These are phyloP conservation scores for Closterium sp. DNA, from an alignment of 139 green algal genomes.

Conservation along the genomic window DNA sequence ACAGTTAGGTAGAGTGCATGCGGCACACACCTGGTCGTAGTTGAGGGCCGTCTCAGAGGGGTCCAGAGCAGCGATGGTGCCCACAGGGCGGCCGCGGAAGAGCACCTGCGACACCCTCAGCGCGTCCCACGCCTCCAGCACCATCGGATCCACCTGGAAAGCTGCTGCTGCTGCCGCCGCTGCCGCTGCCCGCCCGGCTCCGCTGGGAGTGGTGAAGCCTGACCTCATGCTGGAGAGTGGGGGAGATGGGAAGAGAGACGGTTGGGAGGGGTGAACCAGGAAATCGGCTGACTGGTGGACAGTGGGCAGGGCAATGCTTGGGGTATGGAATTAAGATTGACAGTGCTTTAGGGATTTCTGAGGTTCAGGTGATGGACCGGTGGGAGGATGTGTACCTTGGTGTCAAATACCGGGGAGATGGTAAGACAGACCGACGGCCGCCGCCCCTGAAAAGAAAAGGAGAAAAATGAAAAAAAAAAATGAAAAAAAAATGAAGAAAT, in stretches of 20 bases:
- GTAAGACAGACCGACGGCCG: not conserved
- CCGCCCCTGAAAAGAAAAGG: not conserved
- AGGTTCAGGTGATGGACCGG: not conserved
- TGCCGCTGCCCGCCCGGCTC: not conserved
- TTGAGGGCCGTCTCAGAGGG: slow-evolving; percentile 29
- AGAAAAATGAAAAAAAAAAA: no score
- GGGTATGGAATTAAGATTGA: no score
- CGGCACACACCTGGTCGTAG: slow-evolving; percentile 37
- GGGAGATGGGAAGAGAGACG: not conserved
- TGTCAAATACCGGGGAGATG: not conserved
- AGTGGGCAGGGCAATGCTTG: no score
- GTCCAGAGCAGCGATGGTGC: slow-evolving; percentile 40
- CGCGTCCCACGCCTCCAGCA: slow-evolving; percentile 25
- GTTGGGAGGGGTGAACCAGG: not conserved
- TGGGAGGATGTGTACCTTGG: not conserved
- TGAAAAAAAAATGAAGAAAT: no score
- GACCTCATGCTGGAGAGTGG: not conserved
- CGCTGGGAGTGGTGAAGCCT: not conserved
- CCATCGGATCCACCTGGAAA: slow-evolving; percentile 10
- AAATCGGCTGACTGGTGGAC: no score
- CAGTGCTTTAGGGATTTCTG: not conserved
- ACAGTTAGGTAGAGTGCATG: no score
- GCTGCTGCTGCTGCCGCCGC: not conserved
- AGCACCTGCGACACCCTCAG: slow-evolving; percentile 13
- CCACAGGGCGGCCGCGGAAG: slow-evolving; percentile 23